Percentiles rank a stretch among this genome's conserved stretches.
phyloP scores from a whole-genome alignment of 371 early-diverging fungal genomes.

The Chytridium lagenaria region DNA sequence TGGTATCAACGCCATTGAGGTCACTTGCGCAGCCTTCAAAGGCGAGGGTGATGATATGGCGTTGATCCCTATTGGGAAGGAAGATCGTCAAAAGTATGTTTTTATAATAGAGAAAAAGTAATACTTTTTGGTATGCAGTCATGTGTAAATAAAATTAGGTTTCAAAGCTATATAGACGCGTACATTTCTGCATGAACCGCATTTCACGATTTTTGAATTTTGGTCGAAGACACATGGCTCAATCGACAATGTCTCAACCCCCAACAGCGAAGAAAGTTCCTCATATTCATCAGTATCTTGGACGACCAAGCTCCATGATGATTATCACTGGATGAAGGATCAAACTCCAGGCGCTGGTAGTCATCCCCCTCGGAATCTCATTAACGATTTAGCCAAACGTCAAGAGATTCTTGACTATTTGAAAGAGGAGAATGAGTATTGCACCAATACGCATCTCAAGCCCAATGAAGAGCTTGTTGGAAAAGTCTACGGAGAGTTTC shows the following conservation, averaged over 20 bases:
- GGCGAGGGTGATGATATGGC: conserved; percentile 3
- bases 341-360: conserved; percentile 37
- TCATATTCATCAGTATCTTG: conserved; percentile 33
- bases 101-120: neutral
- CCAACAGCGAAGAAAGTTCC: conserved; percentile 39
- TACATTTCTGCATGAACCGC: too few relatives aligned
- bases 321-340: conserved; percentile 59
- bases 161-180: too few relatives aligned
- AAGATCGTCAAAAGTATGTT: neutral
- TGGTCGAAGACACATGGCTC: neutral
- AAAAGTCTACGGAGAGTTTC: conserved; percentile 53
- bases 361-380: neutral
- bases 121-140: too few relatives aligned
- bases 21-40: neutral
- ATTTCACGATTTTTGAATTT: too few relatives aligned
- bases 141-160: neutral
- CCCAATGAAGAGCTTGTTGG: conserved; percentile 33
- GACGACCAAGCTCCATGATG: conserved; percentile 24
- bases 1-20: conserved; percentile 11
- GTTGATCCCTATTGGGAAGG: neutral
- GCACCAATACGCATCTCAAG: conserved; percentile 35
- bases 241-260: neutral
- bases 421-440: conserved; percentile 46
- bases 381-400: neutral
- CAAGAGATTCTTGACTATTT: conserved; percentile 50